Evolutionary conservation across 805 yeast genomes (phyloP).

Genomic region (Priceomyces castillae): DNA sequence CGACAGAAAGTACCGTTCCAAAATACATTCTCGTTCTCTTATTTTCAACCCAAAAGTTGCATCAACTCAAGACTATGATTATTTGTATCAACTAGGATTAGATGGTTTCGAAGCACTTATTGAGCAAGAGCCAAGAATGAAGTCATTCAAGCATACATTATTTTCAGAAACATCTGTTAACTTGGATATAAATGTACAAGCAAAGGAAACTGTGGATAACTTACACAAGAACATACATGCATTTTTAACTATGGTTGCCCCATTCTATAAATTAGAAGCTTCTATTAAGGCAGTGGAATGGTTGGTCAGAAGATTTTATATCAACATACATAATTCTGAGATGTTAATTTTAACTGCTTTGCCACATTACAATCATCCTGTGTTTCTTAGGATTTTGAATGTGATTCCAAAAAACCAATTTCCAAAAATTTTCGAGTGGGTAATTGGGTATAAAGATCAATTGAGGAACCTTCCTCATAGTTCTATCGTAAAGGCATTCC

Average conservation of each 20-base stretch:
- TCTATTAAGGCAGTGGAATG: conserved; percentile 87
- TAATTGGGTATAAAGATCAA: conserved; percentile 62
- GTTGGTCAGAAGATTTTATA: conserved; percentile 88
- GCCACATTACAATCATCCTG: conserved; percentile 74
- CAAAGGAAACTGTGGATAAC: conserved; percentile 71
- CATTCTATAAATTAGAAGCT: conserved; percentile 72
- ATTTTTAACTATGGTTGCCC: conserved; percentile 70
- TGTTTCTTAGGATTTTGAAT: conserved; percentile 73
- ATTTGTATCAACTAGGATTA: conserved; percentile 64
- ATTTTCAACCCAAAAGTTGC: conserved; percentile 85
- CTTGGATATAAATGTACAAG: conserved; percentile 79
- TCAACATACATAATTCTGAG: conserved; percentile 80
- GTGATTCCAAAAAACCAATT: conserved; percentile 56
- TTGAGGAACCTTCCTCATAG: conserved; percentile 63
- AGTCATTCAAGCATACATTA: conserved; percentile 63
- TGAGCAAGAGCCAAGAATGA: conserved; percentile 71
- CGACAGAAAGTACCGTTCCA: conserved; percentile 84
- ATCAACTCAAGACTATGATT: conserved; percentile 90
- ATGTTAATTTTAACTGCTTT: conserved; percentile 64
- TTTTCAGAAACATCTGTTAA: conserved; percentile 79
- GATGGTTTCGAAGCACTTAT: conserved; percentile 77
- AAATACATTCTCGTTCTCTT: conserved; percentile 84
- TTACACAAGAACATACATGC: conserved; percentile 72
- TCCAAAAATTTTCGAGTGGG: conserved; percentile 79
- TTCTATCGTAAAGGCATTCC: conserved; percentile 69